These are phyloP conservation scores for Myrmaecium sp. DNA, from an alignment of 2,329 filamentous ascomycete genomes.

Conservation along the genomic window DNA sequence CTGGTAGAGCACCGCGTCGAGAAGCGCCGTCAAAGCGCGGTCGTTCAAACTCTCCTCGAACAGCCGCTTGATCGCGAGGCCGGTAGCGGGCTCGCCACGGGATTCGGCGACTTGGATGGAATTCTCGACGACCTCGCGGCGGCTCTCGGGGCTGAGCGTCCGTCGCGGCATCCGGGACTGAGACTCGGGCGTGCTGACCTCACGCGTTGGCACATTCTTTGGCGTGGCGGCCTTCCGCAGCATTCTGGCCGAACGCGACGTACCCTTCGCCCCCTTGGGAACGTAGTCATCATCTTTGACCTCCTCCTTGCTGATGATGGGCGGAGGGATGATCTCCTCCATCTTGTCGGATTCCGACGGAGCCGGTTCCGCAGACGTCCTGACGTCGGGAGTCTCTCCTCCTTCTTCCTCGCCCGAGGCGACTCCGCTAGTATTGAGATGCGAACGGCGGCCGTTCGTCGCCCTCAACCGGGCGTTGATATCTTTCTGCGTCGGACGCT, in stretches of 20 bases:
- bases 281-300: conserved; percentile 31
- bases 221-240: neutral
- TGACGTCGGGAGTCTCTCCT: conserved; percentile 29
- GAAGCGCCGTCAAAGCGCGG: conserved; percentile 18
- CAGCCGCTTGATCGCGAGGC: conserved; percentile 25
- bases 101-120: neutral
- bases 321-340: conserved; percentile 16
- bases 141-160: neutral
- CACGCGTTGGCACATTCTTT: conserved; percentile 3
- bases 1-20: conserved; percentile 27
- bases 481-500: conserved; percentile 47
- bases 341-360: conserved; percentile 21
- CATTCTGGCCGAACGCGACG: conserved; percentile 9
- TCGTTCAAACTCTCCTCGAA: conserved; percentile 24
- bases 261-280: conserved; percentile 19
- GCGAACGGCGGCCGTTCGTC: conserved; percentile 24
- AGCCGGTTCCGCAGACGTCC: conserved; percentile 21
- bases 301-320: conserved; percentile 21
- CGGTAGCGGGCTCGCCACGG: conserved; percentile 8
- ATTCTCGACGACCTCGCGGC: neutral
- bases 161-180: conserved; percentile 1
- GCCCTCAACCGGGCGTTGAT: conserved; percentile 36
- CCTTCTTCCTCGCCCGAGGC: conserved; percentile 20
- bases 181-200: conserved; percentile 3
- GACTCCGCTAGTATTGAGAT: conserved; percentile 25